Percentiles rank a stretch among this genome's conserved stretches.
Evolutionary conservation across 2,329 filamentous ascomycete species (phyloP).

Genomic region (Pyrenophora teres): DNA sequence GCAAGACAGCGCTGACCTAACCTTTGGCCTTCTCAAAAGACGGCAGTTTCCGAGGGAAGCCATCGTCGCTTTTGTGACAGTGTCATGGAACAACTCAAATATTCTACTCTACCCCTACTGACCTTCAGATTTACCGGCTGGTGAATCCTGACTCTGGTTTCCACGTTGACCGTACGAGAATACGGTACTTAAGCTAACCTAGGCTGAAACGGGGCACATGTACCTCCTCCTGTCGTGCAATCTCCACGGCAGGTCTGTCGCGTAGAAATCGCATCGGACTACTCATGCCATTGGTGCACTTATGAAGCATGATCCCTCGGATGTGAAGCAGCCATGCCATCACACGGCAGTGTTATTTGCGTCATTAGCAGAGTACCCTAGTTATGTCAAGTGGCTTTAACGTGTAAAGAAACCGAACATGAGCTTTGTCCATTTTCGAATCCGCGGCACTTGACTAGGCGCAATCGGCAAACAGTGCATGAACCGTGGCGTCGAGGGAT

Average conservation of each 20-base stretch:
- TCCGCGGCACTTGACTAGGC: not conserved
- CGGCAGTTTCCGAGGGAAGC: no score
- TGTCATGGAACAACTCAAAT: no score
- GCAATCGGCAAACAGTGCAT: not conserved
- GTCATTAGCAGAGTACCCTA: not conserved
- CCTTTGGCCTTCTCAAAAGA: no score
- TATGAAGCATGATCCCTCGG: not conserved
- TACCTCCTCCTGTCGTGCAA: not conserved
- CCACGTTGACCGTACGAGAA: not conserved
- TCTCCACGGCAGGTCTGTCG: not conserved
- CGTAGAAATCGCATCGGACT: not conserved
- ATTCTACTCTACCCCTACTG: no score
- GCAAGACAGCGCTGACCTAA: no score
- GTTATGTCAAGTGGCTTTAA: not conserved
- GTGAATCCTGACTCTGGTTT: not conserved
- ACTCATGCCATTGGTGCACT: not conserved
- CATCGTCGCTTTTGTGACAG: no score
- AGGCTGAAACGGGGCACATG: not conserved
- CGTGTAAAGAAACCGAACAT: not conserved
- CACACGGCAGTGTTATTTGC: not conserved
- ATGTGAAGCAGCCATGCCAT: conserved; percentile 4
- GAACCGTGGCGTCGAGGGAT: conserved; percentile 12
- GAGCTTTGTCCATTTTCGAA: conserved; percentile 4
- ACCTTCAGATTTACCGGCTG: no score
- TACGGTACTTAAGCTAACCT: not conserved